These are phyloP conservation scores for Chlorella sp. DNA, from an alignment of 139 green algal species.

Conservation along the genomic window DNA sequence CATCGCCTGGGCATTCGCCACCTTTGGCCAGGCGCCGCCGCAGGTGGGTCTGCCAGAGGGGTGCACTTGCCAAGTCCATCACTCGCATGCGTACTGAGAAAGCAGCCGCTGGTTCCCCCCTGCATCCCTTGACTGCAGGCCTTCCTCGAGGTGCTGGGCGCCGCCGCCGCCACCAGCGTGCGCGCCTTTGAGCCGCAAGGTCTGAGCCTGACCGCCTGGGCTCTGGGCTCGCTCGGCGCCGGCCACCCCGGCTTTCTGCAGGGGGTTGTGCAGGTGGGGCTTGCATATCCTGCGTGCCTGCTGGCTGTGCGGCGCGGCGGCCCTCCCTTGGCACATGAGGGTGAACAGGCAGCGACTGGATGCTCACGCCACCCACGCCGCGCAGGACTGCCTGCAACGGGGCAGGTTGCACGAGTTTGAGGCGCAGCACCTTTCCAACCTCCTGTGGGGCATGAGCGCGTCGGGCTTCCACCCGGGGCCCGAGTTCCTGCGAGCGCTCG, in stretches of 20 bases:
- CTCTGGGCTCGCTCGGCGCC: constrained; percentile 27
- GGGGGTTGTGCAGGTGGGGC: neutral
- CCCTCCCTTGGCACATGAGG: neutral
- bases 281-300: neutral
- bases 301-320: neutral
- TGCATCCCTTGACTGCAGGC: no score
- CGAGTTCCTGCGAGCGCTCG: constrained; percentile 14
- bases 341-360: no score
- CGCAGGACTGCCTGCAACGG: neutral
- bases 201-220: constrained; percentile 34
- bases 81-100: no score
- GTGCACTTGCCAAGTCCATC: no score
- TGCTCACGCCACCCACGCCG: neutral
- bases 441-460: constrained; percentile 37
- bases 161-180: constrained; percentile 3
- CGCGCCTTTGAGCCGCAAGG: constrained; percentile 29
- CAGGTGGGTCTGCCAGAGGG: no score
- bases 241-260: neutral
- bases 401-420: constrained; percentile 16
- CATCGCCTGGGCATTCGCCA: constrained; percentile 31
- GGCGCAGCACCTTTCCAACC: constrained; percentile 39
- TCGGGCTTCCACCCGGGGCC: constrained; percentile 9
- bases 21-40: constrained; percentile 17
- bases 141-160: constrained; percentile 23
- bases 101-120: no score